Conservation (phyloP, 805 yeast genomes). For the Teunomyces atbi region DNA sequence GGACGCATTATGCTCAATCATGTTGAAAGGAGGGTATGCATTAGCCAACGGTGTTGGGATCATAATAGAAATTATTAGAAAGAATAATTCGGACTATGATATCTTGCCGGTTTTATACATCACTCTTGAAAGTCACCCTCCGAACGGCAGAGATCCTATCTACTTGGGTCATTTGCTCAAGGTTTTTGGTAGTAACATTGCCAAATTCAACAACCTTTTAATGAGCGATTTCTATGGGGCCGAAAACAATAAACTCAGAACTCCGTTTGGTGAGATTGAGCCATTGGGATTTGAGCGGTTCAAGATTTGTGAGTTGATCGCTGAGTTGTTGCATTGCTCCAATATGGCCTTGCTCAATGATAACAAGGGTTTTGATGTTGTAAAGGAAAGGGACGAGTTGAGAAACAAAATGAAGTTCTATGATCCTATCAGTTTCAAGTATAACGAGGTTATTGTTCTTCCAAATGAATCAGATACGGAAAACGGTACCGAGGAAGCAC, state of each 20-base stretch:
- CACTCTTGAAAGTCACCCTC: constrained; percentile 46
- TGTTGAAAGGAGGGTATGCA: constrained; percentile 47
- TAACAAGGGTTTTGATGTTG: constrained; percentile 43
- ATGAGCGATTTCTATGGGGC: constrained; percentile 19
- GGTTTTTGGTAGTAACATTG: constrained; percentile 39
- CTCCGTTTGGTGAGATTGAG: constrained; percentile 30
- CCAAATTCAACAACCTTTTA: constrained; percentile 36
- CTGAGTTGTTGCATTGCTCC: constrained; percentile 46
- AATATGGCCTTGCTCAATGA: constrained; percentile 47
- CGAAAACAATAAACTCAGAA: constrained; percentile 15
- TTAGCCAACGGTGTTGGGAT: constrained; percentile 50
- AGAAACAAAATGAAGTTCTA: constrained; percentile 39
- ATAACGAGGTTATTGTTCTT: constrained; percentile 42
- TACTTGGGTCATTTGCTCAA: constrained; percentile 43
- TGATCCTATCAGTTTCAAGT: constrained; percentile 45
- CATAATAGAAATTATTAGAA: constrained; percentile 44
- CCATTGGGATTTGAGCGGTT: constrained; percentile 48
- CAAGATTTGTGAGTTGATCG: constrained; percentile 46
- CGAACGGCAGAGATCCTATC: constrained; percentile 48
- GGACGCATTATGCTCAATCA: constrained; percentile 34
- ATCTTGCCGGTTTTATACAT: constrained; percentile 44
- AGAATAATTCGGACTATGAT: constrained; percentile 47
- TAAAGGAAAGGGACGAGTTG: constrained; percentile 36
- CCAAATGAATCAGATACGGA: constrained; percentile 20
- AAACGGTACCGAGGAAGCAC: constrained; percentile 7